Conservation (phyloP, 768 basidiomycete species). For the Naganishia antarctica region DNA sequence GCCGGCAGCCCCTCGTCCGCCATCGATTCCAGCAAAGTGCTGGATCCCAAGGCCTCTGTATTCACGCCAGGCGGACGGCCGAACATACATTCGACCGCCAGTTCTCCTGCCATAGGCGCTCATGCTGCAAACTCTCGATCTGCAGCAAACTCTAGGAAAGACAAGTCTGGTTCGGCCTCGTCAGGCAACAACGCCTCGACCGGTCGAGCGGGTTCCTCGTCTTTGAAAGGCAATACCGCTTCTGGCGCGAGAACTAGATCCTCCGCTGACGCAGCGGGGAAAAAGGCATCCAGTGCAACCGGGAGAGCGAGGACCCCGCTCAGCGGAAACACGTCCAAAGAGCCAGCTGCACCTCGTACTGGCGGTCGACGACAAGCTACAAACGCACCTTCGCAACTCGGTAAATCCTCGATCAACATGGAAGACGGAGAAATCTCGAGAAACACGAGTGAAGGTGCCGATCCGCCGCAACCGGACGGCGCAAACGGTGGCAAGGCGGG, state of each 20-base stretch:
- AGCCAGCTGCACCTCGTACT: background rate
- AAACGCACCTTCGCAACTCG: slow-evolving; percentile 1
- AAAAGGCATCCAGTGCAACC: background rate
- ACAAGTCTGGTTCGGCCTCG: background rate
- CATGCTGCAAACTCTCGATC: background rate
- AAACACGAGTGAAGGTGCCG: background rate
- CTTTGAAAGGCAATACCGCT: background rate
- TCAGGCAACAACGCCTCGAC: background rate
- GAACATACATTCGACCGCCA: background rate
- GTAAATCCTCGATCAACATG: slow-evolving; percentile 10
- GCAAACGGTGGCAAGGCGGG: background rate
- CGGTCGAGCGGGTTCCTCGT: background rate
- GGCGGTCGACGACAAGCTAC: slow-evolving; percentile 10
- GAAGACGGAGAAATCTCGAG: slow-evolving; percentile 17
- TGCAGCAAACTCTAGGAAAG: background rate
- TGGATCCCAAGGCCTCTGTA: slow-evolving; percentile 16
- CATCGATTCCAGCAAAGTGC: background rate
- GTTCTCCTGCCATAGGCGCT: background rate
- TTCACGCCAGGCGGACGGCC: slow-evolving; percentile 4
- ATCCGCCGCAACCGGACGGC: background rate
- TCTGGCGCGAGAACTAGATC: background rate
- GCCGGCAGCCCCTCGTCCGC: background rate
- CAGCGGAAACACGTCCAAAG: background rate
- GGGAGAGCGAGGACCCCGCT: background rate
- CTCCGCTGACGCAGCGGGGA: background rate